Base-by-base conservation (phyloP, 2,329 filamentous ascomycete species). In the Plectosphaerella plurivora region DNA sequence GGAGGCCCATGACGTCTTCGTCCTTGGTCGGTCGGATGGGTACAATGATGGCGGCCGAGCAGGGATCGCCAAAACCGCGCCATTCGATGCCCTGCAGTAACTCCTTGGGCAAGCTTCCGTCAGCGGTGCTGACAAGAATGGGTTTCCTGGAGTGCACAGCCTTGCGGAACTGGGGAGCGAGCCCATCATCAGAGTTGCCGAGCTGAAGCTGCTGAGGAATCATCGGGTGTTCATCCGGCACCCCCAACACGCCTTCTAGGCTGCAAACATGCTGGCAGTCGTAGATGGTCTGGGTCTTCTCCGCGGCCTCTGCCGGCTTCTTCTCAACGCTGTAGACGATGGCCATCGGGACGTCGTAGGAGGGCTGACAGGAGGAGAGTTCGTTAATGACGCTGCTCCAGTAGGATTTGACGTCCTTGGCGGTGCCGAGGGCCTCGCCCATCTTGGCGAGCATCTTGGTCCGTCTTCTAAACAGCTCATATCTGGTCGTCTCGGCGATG, bases 1-100 rank as follows among this genome's bases (percentile, higher is more conserved):
- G 69, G 55, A 90, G 81, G 0, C 86, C 88, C 53, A 89, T 76
- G 1, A 82, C 81, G 10, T 77, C 76, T 51, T 89, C 86, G 25
- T 74, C 84, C 3, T 83, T 87, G 0, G 85, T 78, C 5, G 76
- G 84, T 51, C 87, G 83, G 41, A 91, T 86, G 0, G 88, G 86
- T 56, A 83, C 83, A 15, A 90, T 78, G 4, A 89, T 82, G 16
- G 86, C 83, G 9, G 83, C 75, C n/a, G 78, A 74, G 52, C 84
- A 87, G 5, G 81, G 70, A 58, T 88, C 82, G 12, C 81, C 79
- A 60, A 88, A 88, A 1, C 86, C 84, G 57, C 84, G 75, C 75
- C 79, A 83, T 45, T 68, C 69, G 12, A 90, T 68, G 2, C 79
- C 84, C 20, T 82, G 71, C 44, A 88, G 72, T 49, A 89, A 69